phyloP scores from a whole-genome alignment of 2,329 filamentous ascomycete species.

The Beauveria sp. region DNA sequence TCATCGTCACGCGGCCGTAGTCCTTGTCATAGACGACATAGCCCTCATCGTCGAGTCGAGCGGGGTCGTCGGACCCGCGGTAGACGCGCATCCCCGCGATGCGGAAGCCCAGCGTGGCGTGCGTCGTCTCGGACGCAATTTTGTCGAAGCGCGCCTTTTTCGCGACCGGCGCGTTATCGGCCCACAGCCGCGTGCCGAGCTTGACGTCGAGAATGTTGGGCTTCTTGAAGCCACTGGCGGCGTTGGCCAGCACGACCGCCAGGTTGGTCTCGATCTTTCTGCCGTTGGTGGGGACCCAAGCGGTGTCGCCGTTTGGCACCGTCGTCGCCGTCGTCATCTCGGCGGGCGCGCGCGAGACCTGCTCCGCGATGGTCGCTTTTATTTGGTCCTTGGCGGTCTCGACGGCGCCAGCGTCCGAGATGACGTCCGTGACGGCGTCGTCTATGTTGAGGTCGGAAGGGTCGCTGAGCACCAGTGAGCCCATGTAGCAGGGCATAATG shows the following conservation, averaged over 20 bases:
- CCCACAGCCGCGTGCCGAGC: constrained; percentile 80
- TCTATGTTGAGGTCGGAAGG: constrained; percentile 40
- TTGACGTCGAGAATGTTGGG: constrained; percentile 94
- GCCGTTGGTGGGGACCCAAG: constrained; percentile 43
- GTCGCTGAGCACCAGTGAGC: constrained; percentile 64
- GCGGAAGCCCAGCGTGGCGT: constrained; percentile 52
- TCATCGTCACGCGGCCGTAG: constrained; percentile 48
- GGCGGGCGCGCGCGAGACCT: constrained; percentile 20
- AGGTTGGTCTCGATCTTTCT: constrained; percentile 66
- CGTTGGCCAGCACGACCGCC: constrained; percentile 80
- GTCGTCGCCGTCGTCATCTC: constrained; percentile 11
- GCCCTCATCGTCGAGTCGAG: constrained; percentile 44
- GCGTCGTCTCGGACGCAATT: constrained; percentile 52
- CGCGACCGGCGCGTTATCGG: constrained; percentile 56
- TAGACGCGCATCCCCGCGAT: constrained; percentile 60
- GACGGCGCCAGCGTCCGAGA: constrained; percentile 30
- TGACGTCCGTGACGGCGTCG: constrained; percentile 37
- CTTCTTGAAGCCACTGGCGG: constrained; percentile 68
- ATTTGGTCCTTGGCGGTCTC: constrained; percentile 27
- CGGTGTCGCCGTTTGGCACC: constrained; percentile 18
- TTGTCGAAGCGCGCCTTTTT: constrained; percentile 55
- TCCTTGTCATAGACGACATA: constrained; percentile 58
- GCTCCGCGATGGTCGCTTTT: constrained; percentile 24
- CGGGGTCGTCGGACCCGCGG: constrained; percentile 45
- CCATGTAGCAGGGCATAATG: constrained; percentile 80